Percentiles rank a stretch among this genome's conserved stretches.
Conservation (phyloP, 73 alveolate genomes). For the Paramecium bursaria region DNA sequence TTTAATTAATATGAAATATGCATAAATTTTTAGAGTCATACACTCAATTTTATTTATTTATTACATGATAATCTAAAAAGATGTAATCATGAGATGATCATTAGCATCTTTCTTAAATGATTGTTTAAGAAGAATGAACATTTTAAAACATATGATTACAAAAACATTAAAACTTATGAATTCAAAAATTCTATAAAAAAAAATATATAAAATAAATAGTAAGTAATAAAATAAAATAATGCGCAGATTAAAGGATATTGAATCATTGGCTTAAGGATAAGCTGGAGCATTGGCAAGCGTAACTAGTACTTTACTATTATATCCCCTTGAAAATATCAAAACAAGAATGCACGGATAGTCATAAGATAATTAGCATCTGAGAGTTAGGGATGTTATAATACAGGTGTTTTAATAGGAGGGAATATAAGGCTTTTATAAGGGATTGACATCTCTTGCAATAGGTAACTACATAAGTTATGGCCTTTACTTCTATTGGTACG, state of each 20-base stretch:
- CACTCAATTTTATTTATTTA: too few relatives aligned
- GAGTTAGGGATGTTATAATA: conserved; percentile 7
- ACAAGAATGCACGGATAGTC: conserved; percentile 62
- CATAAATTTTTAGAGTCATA: too few relatives aligned
- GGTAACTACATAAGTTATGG: conserved; percentile 68
- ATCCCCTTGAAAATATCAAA: conserved; percentile 64
- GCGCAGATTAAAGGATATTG: conserved; percentile 28
- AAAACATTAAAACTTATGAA: too few relatives aligned
- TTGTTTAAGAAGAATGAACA: too few relatives aligned
- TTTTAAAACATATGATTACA: too few relatives aligned
- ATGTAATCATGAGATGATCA: too few relatives aligned
- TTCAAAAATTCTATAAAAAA: too few relatives aligned
- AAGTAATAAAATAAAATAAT: too few relatives aligned
- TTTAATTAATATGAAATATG: too few relatives aligned
- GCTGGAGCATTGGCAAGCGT: conserved; percentile 69
- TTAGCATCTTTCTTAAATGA: too few relatives aligned
- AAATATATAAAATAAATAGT: too few relatives aligned
- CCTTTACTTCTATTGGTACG: conserved; percentile 64
- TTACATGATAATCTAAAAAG: too few relatives aligned
- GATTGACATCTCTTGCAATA: conserved; percentile 46
- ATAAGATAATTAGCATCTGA: background rate
- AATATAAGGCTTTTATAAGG: conserved; percentile 57
- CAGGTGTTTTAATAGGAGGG: conserved; percentile 40
- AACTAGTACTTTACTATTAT: conserved; percentile 55
- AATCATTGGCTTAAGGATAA: conserved; percentile 45